Evolutionary conservation across 2,329 filamentous ascomycete genomes (phyloP), one percentile per base, ranked within the genome.

Genomic region (Sporothrix schenckii): DNA sequence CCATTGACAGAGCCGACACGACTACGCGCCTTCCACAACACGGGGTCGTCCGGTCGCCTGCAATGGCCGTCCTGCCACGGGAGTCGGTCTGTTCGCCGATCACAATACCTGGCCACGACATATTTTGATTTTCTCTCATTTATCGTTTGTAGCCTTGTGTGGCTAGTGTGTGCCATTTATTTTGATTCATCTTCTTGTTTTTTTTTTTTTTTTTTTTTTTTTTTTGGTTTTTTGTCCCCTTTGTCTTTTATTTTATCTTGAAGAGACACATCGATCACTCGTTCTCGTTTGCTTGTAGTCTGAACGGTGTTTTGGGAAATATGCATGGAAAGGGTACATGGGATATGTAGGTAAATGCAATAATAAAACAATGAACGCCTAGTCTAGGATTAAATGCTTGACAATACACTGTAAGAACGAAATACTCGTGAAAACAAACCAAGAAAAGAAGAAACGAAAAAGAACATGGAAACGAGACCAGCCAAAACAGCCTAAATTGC

Each of bases 401-500:
- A 61, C 24, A 34, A n/a, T 24, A 34, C 56, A 61, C 30, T 24
- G 13, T 66, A 39, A 39, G n/a, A 34, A 16, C n/a, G n/a, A 63
- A 53, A 27, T 41, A 39, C 54, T n/a, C 21, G 58, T 19, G 41
- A 44, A 44, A 44, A 16, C 41, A 44, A 44, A 13, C 14, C 11
- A 44, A 14, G 41, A 44, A 16, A 44, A 52, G 30, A 53, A 27
- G 9, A 44, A 41, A 24, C 24, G 1, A 10, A 41, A 16, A 19
- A 50, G 63, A 50, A 60, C 34, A 11, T 13, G 52, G 50, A 49
- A 54, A 30, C 13, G 9, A 44, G n/a, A 49, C 39, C 27, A 44
- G 58, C 2, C 47, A 50, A 30, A 19, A 54, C 10, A 27, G 7
- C 4, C 30, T 76, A 81, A 14, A 82, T 82, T 0, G 81, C 80